These are phyloP conservation scores for Pyrenophora teres DNA, from an alignment of 2,329 filamentous ascomycete species.

Conservation along the genomic window DNA sequence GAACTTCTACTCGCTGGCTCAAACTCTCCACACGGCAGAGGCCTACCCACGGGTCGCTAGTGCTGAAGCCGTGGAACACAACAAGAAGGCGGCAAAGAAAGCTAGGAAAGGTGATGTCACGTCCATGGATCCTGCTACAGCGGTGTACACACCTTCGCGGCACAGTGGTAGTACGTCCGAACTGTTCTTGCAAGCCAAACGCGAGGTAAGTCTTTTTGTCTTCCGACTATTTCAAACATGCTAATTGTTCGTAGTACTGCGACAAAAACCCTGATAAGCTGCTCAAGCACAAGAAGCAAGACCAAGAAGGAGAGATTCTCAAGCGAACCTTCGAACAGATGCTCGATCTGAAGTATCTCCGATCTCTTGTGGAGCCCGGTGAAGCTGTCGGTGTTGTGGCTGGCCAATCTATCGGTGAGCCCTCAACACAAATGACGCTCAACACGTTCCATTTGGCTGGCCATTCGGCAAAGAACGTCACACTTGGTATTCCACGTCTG, in stretches of 20 bases:
- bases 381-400: slow-evolving; percentile 97
- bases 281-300: slow-evolving; percentile 64
- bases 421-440: slow-evolving; percentile 98
- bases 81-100: slow-evolving; percentile 74
- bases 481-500: slow-evolving; percentile 93
- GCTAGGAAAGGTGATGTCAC: slow-evolving; percentile 72
- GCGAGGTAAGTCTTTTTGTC: slow-evolving; percentile 53
- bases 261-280: slow-evolving; percentile 71
- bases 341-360: slow-evolving; percentile 89
- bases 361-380: slow-evolving; percentile 88
- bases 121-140: slow-evolving; percentile 74
- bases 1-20: slow-evolving; percentile 80
- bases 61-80: slow-evolving; percentile 66
- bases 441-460: slow-evolving; percentile 99
- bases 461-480: slow-evolving; percentile 98
- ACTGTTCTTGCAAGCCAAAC: slow-evolving; percentile 74
- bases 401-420: slow-evolving; percentile 94
- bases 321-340: slow-evolving; percentile 78
- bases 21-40: slow-evolving; percentile 71
- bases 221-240: not conserved
- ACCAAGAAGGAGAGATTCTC: slow-evolving; percentile 53
- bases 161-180: slow-evolving; percentile 89
- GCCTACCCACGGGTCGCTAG: slow-evolving; percentile 62
- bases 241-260: slow-evolving; percentile 62
- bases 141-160: slow-evolving; percentile 74